These are phyloP conservation scores for Saccharomycopsis sp. DNA, from an alignment of 805 yeast genomes.

Conservation along the genomic window DNA sequence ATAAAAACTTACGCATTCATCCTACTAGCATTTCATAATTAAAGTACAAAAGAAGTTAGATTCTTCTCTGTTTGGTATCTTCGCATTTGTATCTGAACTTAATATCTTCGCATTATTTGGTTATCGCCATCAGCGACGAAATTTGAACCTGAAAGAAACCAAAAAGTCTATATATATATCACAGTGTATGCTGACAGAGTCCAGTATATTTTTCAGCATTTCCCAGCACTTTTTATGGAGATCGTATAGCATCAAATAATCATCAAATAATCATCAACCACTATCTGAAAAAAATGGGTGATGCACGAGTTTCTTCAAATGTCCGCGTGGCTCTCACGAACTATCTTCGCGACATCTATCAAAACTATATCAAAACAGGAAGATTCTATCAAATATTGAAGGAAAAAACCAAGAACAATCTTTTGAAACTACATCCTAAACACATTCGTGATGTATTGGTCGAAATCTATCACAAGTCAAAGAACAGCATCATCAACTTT, in stretches of 20 bases:
- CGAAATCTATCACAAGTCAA: constrained; percentile 15
- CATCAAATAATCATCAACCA: background rate
- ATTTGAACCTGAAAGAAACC: background rate
- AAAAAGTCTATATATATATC: background rate
- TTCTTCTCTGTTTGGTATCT: background rate
- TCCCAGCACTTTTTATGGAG: background rate
- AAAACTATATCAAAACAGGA: constrained; percentile 19
- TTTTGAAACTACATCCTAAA: constrained; percentile 13
- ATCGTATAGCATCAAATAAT: background rate
- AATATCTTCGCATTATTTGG: background rate
- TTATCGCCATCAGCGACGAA: background rate
- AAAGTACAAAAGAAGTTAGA: background rate
- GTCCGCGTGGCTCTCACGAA: constrained; percentile 15
- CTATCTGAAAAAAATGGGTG: background rate
- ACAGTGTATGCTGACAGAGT: background rate
- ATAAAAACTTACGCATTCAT: background rate
- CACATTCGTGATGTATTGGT: constrained; percentile 19
- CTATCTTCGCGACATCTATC: constrained; percentile 15
- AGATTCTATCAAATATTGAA: constrained; percentile 11
- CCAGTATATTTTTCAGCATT: background rate
- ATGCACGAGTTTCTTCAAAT: constrained; percentile 7
- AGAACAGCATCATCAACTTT: constrained; percentile 15
- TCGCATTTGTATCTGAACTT: background rate
- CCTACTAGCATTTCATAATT: background rate
- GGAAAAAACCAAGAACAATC: constrained; percentile 19